A percentile compares a stretch with the other conserved stretches of the same genome.
phyloP scores from a whole-genome alignment of 352 stramenopile genomes.

The Phytopythium delawarense region DNA sequence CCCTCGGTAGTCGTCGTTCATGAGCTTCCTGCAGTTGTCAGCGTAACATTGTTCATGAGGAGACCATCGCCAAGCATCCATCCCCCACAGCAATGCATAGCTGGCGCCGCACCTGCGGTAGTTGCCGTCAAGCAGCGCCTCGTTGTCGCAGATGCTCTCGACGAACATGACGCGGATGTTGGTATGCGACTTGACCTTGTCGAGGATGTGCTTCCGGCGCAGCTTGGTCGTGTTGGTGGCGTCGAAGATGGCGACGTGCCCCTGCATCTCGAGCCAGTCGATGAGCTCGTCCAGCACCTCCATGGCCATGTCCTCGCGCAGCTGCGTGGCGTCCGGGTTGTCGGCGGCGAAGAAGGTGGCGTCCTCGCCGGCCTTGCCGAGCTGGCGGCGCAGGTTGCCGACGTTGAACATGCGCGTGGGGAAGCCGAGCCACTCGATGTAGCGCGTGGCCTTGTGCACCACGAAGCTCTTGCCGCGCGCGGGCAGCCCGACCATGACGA shows the following conservation, averaged over 20 bases:
- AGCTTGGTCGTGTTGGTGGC: constrained; percentile 94
- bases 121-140: constrained; percentile 90
- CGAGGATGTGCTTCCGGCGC: constrained; percentile 53
- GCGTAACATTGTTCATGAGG: no score
- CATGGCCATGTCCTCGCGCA: constrained; percentile 90
- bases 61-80: no score
- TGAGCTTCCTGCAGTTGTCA: constrained; percentile 42
- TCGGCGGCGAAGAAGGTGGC: constrained; percentile 90
- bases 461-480: constrained; percentile 96
- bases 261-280: constrained; percentile 86
- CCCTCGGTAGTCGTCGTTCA: constrained; percentile 89
- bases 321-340: constrained; percentile 74
- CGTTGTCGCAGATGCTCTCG: constrained; percentile 94
- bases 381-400: constrained; percentile 88
- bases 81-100: no score
- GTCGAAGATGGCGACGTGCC: constrained; percentile 94
- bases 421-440: constrained; percentile 91
- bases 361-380: constrained; percentile 64
- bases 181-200: constrained; percentile 51
- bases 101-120: constrained; percentile 55
- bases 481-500: constrained; percentile 93
- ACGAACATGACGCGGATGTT: constrained; percentile 92
- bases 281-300: constrained; percentile 86
- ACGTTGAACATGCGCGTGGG: constrained; percentile 95
- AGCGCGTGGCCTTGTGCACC: constrained; percentile 90